Conservation (phyloP, 768 basidiomycete species). For the Panus rudis region DNA sequence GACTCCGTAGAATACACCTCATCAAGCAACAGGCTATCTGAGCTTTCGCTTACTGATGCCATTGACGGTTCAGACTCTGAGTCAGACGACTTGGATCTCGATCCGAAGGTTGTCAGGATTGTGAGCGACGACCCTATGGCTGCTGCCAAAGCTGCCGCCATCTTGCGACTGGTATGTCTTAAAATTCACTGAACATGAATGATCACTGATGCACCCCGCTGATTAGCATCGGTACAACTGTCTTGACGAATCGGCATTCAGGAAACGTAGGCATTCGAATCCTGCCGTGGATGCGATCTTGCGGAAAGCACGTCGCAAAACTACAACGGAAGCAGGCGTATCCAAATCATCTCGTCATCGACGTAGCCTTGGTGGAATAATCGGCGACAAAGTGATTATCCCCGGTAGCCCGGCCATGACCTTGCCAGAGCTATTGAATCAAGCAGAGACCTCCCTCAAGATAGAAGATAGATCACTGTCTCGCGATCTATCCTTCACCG, state of each 20-base stretch:
- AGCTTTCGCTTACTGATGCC: not conserved
- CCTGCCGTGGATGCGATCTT: conserved; percentile 12
- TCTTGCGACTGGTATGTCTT: conserved; percentile 74
- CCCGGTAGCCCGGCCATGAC: conserved; percentile 48
- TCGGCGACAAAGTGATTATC: conserved; percentile 45
- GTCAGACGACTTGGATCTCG: conserved; percentile 31
- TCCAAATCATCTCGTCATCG: conserved; percentile 18
- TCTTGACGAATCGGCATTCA: conserved; percentile 41
- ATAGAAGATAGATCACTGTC: conserved; percentile 16
- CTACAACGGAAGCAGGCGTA: conserved; percentile 24
- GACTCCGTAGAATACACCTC: too few relatives aligned
- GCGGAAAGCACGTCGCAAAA: conserved; percentile 28
- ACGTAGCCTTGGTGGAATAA: conserved; percentile 33
- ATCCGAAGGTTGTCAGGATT: conserved; percentile 70
- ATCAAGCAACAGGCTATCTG: not conserved
- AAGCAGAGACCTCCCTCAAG: conserved; percentile 44
- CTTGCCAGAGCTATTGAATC: conserved; percentile 47
- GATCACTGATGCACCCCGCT: not conserved
- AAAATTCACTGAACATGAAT: too few relatives aligned
- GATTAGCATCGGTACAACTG: conserved; percentile 80
- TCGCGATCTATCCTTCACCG: conserved; percentile 3
- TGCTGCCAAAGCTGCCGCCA: conserved; percentile 89
- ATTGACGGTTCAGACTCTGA: conserved; percentile 9
- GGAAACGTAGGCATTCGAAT: conserved; percentile 13
- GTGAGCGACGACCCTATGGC: conserved; percentile 79